Evolutionary conservation across 805 yeast species (phyloP).

Genomic region (Cyberlindnera bimundalis): DNA sequence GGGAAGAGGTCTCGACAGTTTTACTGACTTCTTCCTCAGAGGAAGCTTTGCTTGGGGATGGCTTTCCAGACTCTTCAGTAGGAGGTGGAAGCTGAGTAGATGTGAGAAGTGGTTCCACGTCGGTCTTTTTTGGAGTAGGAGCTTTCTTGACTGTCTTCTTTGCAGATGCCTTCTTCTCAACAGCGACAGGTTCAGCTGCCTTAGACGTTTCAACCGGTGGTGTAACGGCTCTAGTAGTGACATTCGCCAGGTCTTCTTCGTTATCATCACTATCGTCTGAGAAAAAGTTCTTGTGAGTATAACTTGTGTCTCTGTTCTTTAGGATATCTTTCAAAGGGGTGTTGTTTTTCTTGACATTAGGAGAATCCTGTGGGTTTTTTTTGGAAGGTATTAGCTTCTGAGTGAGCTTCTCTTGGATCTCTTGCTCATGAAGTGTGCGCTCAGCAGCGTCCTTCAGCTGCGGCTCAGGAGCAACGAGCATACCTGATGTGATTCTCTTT

Average conservation of each 20-base stretch:
- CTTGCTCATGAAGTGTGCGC: slow-evolving; percentile 37
- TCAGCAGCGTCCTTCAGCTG: slow-evolving; percentile 38
- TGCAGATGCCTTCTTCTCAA: not conserved
- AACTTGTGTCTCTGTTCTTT: slow-evolving; percentile 1
- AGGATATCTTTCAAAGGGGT: slow-evolving; percentile 7
- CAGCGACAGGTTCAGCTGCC: not conserved
- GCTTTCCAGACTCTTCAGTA: not conserved
- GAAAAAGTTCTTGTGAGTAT: slow-evolving; percentile 11
- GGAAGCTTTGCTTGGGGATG: not conserved
- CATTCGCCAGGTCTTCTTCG: not conserved
- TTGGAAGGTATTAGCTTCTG: slow-evolving; percentile 24
- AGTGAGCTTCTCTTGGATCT: slow-evolving; percentile 25
- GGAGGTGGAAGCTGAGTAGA: not conserved
- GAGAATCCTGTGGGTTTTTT: slow-evolving; percentile 11
- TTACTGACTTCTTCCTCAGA: not conserved
- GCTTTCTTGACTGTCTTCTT: not conserved
- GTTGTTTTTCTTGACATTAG: not conserved
- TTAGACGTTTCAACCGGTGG: not conserved
- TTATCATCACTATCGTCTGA: slow-evolving; percentile 11
- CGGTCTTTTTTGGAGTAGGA: not conserved
- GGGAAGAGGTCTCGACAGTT: too few species aligned
- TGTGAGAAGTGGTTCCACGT: not conserved
- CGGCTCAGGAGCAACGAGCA: slow-evolving; percentile 42
- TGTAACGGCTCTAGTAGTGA: not conserved
- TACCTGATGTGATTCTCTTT: slow-evolving; percentile 41